Percentiles rank a stretch among this genome's conserved stretches.
These are phyloP conservation scores for Globisporangium solare DNA, from an alignment of 352 stramenopile species.

Conservation along the genomic window DNA sequence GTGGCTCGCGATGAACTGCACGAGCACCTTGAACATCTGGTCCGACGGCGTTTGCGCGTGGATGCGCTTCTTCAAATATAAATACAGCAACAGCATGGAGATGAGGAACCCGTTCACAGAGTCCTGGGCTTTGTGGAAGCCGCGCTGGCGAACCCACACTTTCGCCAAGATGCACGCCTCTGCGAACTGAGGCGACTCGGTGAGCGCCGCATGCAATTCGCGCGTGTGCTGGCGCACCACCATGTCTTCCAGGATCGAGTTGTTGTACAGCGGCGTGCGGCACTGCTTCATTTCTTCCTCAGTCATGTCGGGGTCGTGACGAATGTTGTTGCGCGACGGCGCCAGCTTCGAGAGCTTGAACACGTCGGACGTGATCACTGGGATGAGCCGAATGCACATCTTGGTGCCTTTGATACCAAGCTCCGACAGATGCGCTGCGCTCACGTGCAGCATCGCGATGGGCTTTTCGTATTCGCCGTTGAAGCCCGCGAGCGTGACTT, in stretches of 20 bases:
- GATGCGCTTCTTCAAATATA: constrained; percentile 73
- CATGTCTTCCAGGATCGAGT: constrained; percentile 90
- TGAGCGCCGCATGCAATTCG: constrained; percentile 65
- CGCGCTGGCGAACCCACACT: constrained; percentile 85
- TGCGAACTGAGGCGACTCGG: constrained; percentile 63
- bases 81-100: constrained; percentile 83
- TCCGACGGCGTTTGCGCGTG: constrained; percentile 65
- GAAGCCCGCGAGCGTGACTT: constrained; percentile 65
- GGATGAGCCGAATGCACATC: constrained; percentile 69
- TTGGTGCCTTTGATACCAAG: constrained; percentile 47
- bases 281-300: constrained; percentile 65
- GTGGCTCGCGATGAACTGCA: constrained; percentile 77
- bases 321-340: constrained; percentile 82
- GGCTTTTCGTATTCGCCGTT: constrained; percentile 78
- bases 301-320: constrained; percentile 66
- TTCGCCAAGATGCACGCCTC: constrained; percentile 82
- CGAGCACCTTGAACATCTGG: constrained; percentile 81
- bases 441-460: constrained; percentile 54
- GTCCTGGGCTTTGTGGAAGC: constrained; percentile 68
- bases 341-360: constrained; percentile 83
- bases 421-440: constrained; percentile 25
- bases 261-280: constrained; percentile 88
- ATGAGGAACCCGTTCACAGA: constrained; percentile 80
- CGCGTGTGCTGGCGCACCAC: constrained; percentile 74
- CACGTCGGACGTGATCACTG: constrained; percentile 53